Evolutionary conservation across 2,329 filamentous ascomycete species (phyloP), one percentile per base, ranked within the genome.

Genomic region (Pyrenochaeta sp.): DNA sequence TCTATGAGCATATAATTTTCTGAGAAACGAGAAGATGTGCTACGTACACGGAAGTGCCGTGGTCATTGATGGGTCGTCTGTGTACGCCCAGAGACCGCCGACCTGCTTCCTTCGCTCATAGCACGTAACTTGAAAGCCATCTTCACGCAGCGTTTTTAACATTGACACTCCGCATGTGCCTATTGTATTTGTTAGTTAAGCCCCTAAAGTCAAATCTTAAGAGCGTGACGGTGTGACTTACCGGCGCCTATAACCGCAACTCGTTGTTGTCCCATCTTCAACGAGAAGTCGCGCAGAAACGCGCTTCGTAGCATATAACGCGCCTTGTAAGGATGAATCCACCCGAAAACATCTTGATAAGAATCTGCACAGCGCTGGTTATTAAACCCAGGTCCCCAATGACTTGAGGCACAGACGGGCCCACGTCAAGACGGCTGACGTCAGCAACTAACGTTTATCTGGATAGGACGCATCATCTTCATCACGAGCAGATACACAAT

Each of bases 11-110:
- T 5, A 30, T 30, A 30, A 5, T 30, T 9, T 30, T 9, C 5
- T 30, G 12, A 40, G 37, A 40, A 40, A 6, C 12, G 37, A 76
- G 73, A 52, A 75, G 32, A 39, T 6, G 5, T n/a, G 36, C 36
- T 39, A 39, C 63, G 32, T 63, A 77, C 13, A 56, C 65, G 25
- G 74, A 75, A 37, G 65, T 72, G 61, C 51, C 3, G 46, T 43
- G 5, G 59, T 64, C 40, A 64, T 52, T 1, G 37, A 44, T 44
- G 50, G 19, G 48, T 82, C 77, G 0, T 77, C 69, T 1, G 77
- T 76, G 56, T 78, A 80, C 2, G 77, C 76, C 81, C 80, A 83
- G 2, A 83, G 67, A 0, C 80, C 80, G n/a, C 80, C 80, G 15
- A 81, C 77, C 40, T 75, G 72, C 10, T 62, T 60, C n/a, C 78